A percentile compares a stretch with the other conserved stretches of the same genome.
Conservation (phyloP, 139 green algal species). For the Tetraselmis chui region DNA sequence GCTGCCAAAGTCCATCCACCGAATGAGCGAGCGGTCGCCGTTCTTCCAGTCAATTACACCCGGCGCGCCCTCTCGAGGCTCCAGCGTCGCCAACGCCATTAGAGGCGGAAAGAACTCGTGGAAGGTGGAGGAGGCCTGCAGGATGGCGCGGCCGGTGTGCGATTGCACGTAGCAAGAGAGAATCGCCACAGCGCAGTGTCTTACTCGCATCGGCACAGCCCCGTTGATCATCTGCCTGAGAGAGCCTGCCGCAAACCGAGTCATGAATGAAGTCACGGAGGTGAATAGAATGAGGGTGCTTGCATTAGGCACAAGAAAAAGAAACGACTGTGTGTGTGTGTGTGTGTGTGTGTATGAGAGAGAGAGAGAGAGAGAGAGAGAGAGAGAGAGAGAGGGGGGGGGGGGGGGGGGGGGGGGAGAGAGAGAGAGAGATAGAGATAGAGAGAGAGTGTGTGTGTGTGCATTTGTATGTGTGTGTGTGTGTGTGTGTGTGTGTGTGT, state of each 20-base stretch:
- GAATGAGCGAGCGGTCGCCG: neutral
- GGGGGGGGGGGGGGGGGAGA: too few species aligned
- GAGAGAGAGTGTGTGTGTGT: too few species aligned
- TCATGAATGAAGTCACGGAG: neutral
- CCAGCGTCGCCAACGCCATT: neutral
- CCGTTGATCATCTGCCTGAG: neutral
- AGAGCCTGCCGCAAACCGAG: neutral
- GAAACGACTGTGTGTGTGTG: too few species aligned
- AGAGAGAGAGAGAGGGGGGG: too few species aligned
- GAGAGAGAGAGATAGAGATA: neutral
- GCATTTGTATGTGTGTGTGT: too few species aligned
- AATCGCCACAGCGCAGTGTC: neutral
- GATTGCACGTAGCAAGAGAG: neutral
- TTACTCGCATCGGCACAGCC: neutral
- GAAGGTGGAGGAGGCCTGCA: neutral
- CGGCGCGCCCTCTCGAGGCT: neutral
- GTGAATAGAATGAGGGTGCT: neutral
- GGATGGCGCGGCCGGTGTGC: neutral
- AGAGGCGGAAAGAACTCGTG: neutral
- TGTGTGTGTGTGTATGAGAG: neutral
- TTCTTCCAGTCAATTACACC: neutral
- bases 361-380: neutral
- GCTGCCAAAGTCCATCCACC: neutral
- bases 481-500: neutral
- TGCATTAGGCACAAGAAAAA: too few species aligned